These are phyloP conservation scores for Cnidoscolus chayamansa DNA, from an alignment of 441 rosid genomes.

Conservation along the genomic window DNA sequence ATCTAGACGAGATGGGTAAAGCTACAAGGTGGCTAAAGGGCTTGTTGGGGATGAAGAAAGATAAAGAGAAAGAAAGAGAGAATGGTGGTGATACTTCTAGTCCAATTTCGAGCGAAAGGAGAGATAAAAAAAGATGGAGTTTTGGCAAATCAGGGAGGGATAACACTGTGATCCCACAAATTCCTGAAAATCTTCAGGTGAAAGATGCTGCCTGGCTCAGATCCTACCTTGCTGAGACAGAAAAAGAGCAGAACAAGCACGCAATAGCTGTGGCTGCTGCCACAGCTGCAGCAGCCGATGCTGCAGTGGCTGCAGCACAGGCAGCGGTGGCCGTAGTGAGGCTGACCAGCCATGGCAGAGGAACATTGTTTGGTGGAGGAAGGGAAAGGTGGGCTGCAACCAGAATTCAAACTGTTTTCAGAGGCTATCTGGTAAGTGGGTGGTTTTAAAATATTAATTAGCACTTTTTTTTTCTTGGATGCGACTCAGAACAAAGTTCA, in stretches of 20 bases:
- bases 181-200: conserved; percentile 19
- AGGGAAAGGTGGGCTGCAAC: conserved; percentile 28
- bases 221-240: conserved; percentile 57
- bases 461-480: background rate
- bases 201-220: conserved; percentile 60
- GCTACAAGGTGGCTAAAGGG: conserved; percentile 84
- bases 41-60: conserved; percentile 67
- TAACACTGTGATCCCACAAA: conserved; percentile 13
- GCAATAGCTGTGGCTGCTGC: conserved; percentile 79
- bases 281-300: conserved; percentile 43
- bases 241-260: conserved; percentile 85
- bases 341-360: conserved; percentile 33
- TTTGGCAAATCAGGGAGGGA: conserved; percentile 40
- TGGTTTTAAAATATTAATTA: background rate
- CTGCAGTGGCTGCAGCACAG: conserved; percentile 71
- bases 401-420: conserved; percentile 32
- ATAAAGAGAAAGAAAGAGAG: conserved; percentile 38
- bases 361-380: conserved; percentile 25
- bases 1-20: conserved; percentile 57
- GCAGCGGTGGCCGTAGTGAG: conserved; percentile 38
- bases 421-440: conserved; percentile 52
- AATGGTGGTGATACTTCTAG: conserved; percentile 24
- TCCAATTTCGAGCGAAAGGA: conserved; percentile 27
- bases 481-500: background rate
- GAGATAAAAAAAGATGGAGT: conserved; percentile 53